Percentiles rank a stretch among this genome's conserved stretches.
These are phyloP conservation scores for Noccaea caerulescens DNA, from an alignment of 345 rosid genomes.

Conservation along the genomic window DNA sequence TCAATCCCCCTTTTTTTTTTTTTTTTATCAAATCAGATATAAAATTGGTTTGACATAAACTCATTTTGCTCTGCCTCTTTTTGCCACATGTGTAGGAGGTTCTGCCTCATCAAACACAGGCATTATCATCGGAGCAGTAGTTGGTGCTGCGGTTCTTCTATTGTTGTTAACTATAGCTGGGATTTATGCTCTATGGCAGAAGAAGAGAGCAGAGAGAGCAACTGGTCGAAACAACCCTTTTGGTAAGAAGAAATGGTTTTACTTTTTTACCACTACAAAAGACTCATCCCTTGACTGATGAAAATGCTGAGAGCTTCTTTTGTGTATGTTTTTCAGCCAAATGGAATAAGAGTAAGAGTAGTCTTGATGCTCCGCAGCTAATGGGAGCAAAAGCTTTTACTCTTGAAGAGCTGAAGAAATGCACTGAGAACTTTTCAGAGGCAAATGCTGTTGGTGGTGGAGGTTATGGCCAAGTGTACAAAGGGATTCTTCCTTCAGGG, in stretches of 20 bases:
- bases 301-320: not conserved
- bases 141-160: slow-evolving; percentile 60
- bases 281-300: not conserved
- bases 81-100: slow-evolving; percentile 28
- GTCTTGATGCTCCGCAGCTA: slow-evolving; percentile 63
- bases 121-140: slow-evolving; percentile 70
- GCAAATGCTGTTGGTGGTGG: slow-evolving; percentile 75
- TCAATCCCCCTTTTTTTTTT: too few relatives aligned
- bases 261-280: not conserved
- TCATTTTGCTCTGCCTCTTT: not conserved
- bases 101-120: slow-evolving; percentile 52
- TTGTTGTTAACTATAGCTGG: slow-evolving; percentile 63
- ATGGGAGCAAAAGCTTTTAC: slow-evolving; percentile 79
- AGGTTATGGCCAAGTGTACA: slow-evolving; percentile 91
- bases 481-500: slow-evolving; percentile 62
- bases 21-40: not conserved
- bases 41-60: not conserved
- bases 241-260: slow-evolving; percentile 50
- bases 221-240: slow-evolving; percentile 65
- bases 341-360: slow-evolving; percentile 66
- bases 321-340: slow-evolving; percentile 50
- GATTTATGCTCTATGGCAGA: slow-evolving; percentile 67
- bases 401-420: slow-evolving; percentile 72
- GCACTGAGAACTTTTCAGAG: slow-evolving; percentile 67
- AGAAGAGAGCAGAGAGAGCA: slow-evolving; percentile 73